Evolutionary conservation across 2,329 filamentous ascomycete genomes (phyloP), one percentile per base, ranked within the genome.

Genomic region (Byssoonygena ceratinophila): DNA sequence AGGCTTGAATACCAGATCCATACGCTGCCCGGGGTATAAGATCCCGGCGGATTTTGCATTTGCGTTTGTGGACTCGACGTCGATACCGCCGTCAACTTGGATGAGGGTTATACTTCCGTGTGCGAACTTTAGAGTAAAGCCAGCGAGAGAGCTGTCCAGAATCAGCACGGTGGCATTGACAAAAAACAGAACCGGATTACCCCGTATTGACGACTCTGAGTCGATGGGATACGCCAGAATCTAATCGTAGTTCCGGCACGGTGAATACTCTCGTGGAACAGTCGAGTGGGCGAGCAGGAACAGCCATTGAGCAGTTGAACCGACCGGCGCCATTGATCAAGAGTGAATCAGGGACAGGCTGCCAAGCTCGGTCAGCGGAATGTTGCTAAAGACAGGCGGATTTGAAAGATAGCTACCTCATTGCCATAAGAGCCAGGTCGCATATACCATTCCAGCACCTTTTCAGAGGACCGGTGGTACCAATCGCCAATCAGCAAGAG

Each of bases 401-500:
- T 7, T 20, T 20, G 25, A 16, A 12, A 11, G 6, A 29, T 22
- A 34, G 54, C 20, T 55, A 71, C 70, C 61, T 73, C 70, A 47
- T 71, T 71, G 2, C 71, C 73, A 59, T 71, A 73, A 8, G 68
- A 70, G 3, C 64, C 68, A 16, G 68, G 61, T 31, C 67, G 66
- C 59, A 69, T 66, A 55, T 73, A 76, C 68, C 70, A 73, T 4
- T 60, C 64, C 6, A 74, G 60, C 31, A 74, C 67, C 16, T 74
- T 65, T 4, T 57, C 55, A 1, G 70, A 69, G 20, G 65, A 59
- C 12, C 66, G 63, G 59, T 76, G 73, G 58, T 76, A 76, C 73
- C 73, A 76, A 57, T 76, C 74, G 5, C 73, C 73, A 34, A 75
- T 62, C 12, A 76, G 59, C n/a, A 77, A 60, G 11, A 76, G 56